phyloP scores from a whole-genome alignment of 192 early-diverging fungal genomes.

The Spinellus fusiger region DNA sequence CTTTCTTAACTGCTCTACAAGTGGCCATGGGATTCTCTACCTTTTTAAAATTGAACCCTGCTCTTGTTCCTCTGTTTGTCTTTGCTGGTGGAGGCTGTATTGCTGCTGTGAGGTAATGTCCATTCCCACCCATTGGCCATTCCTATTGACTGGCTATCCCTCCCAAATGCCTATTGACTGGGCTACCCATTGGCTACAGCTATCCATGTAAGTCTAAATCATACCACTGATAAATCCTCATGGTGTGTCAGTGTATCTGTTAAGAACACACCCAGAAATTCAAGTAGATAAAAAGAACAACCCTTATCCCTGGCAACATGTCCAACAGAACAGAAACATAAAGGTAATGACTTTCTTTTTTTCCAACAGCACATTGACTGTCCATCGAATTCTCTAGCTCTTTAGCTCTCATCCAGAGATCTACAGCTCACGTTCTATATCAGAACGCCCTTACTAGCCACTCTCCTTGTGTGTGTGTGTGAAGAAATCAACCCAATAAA shows the following conservation, averaged over 20 bases:
- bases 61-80: conserved; percentile 26
- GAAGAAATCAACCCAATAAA: too few species aligned
- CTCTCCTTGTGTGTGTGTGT: too few species aligned
- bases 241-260: background rate
- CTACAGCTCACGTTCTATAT: too few species aligned
- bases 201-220: background rate
- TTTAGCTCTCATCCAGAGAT: too few species aligned
- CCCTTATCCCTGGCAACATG: conserved; percentile 11
- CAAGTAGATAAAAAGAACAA: conserved; percentile 8
- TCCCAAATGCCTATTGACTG: too few species aligned
- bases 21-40: conserved; percentile 16
- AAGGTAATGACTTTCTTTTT: conserved; percentile 4
- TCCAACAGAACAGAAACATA: conserved; percentile 12
- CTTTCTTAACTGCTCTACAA: background rate
- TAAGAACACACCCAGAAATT: conserved; percentile 9
- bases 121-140: background rate
- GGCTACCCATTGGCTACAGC: too few species aligned
- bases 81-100: conserved; percentile 21
- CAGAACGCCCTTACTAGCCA: too few species aligned
- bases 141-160: too few species aligned
- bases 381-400: too few species aligned
- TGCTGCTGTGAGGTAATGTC: conserved; percentile 19
- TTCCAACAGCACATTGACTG: background rate
- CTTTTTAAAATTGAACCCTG: conserved; percentile 21
- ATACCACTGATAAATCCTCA: background rate